phyloP scores from a whole-genome alignment of 2,329 filamentous ascomycete species.

The Penicillium janthinellum region DNA sequence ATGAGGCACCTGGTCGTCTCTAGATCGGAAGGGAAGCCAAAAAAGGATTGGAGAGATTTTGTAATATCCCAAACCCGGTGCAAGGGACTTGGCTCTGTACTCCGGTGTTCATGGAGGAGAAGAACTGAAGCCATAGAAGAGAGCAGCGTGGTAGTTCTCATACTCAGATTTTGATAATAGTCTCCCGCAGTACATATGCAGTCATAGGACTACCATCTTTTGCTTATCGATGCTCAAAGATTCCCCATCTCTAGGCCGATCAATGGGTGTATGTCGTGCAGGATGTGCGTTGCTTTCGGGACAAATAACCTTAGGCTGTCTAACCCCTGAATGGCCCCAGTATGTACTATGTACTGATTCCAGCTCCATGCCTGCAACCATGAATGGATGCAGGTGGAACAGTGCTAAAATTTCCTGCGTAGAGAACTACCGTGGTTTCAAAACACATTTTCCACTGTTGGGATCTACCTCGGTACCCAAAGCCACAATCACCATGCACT shows the following conservation, averaged over 20 bases:
- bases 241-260: not conserved
- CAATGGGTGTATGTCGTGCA: not conserved
- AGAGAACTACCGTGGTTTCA: not conserved
- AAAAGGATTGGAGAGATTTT: conserved; percentile 12
- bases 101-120: conserved; percentile 9
- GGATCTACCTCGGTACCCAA: not conserved
- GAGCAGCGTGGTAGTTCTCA: conserved; percentile 11
- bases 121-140: conserved; percentile 2
- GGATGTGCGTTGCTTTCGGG: not conserved
- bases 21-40: conserved; percentile 6
- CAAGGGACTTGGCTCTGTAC: not conserved
- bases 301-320: not conserved
- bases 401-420: not conserved
- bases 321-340: not conserved
- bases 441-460: not conserved
- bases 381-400: not conserved
- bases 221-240: not conserved
- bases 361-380: not conserved
- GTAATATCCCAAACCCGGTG: conserved; percentile 12
- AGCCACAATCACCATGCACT: not conserved
- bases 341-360: not conserved
- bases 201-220: conserved; percentile 1
- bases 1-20: conserved; percentile 6
- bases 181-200: conserved; percentile 4
- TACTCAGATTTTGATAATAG: conserved; percentile 4